Conservation (phyloP, 2,329 filamentous ascomycete species). For the Clarireedia sp. region DNA sequence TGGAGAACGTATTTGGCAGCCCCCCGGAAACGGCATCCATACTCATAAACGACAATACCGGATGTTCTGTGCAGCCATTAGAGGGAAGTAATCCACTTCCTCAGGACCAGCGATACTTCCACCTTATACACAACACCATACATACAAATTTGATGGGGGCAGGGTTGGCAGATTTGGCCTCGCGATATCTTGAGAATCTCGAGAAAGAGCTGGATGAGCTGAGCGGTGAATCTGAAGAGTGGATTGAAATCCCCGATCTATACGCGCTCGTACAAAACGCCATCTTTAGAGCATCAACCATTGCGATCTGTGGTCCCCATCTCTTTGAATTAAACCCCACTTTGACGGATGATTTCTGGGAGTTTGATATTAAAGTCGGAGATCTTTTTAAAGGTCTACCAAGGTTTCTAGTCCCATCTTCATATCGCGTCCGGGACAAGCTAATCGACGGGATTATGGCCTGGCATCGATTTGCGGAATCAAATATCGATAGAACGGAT, state of each 20-base stretch:
- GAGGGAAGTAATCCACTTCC: conserved; percentile 10
- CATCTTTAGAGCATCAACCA: conserved; percentile 23
- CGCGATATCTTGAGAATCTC: conserved; percentile 10
- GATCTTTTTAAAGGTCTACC: conserved; percentile 21
- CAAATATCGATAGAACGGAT: conserved; percentile 12
- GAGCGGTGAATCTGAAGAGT: conserved; percentile 10
- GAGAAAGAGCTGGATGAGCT: conserved; percentile 9
- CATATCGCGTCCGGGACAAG: conserved; percentile 20
- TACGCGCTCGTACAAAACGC: conserved; percentile 21
- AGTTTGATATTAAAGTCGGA: conserved; percentile 21
- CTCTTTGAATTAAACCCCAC: conserved; percentile 23
- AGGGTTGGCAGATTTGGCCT: conserved; percentile 11
- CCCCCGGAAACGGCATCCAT: conserved; percentile 7
- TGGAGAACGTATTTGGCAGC: conserved; percentile 14
- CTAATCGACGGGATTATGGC: conserved; percentile 17
- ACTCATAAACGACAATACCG: conserved; percentile 14
- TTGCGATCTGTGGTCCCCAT: conserved; percentile 24
- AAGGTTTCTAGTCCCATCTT: conserved; percentile 22
- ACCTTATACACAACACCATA: conserved; percentile 11
- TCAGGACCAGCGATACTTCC: conserved; percentile 14
- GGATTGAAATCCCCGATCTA: conserved; percentile 21
- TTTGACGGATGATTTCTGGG: conserved; percentile 27
- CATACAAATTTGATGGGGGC: conserved; percentile 13
- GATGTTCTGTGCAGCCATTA: conserved; percentile 12
- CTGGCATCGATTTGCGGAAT: conserved; percentile 24